Evolutionary conservation across 2,329 filamentous ascomycete species (phyloP), one percentile per base, ranked within the genome.

Genomic region (Alternaria ventricosa): DNA sequence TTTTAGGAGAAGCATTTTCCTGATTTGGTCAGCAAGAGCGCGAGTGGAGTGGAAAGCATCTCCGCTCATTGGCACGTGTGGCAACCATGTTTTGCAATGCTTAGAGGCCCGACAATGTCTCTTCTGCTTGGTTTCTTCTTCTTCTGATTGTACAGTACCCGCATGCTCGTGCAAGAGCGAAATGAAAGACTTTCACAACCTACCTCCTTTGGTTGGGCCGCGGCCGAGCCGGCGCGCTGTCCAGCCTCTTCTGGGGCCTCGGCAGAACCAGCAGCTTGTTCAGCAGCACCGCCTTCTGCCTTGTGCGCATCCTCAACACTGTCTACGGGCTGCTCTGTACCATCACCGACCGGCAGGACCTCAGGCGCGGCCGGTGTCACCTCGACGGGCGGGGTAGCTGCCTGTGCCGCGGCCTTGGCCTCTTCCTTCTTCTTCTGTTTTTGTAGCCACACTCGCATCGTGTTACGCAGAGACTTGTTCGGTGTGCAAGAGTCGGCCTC

Each of bases 391-490:
- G 75, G 73, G 18, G 76, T 74, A 51, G 74, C 66, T 12, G 68
- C 71, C 62, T 77, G 72, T 22, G 75, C 69, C 6, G 78, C 74
- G 25, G 68, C 71, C 59, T 78, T 80, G 18, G 71, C 73, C 33
- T 77, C 75, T 57, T 78, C 76, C 75, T 83, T 79, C 65, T 81
- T 81, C 81, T 96, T 97, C 85, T 96, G 97, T 80, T 97, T 97
- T 74, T 94, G 92, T 53, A 99, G 82, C 76, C 97, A 99, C 12
- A 96, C 92, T 71, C 92, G 92, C 70, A 98, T 91, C 2, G 96
- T 99, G 25, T 92, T 96, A 69, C 96, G 90, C n/a, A 98, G 84
- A 27, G 91, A 89, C 78, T 97, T 97, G 80, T 97, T 93, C 2
- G 93, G 89, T 66, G 92, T 94, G 84, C 94, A 97, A 70, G 96